These are phyloP conservation scores for Garcileccinum viscosum DNA, from an alignment of 1,284 basidiomycete species.

Conservation along the genomic window DNA sequence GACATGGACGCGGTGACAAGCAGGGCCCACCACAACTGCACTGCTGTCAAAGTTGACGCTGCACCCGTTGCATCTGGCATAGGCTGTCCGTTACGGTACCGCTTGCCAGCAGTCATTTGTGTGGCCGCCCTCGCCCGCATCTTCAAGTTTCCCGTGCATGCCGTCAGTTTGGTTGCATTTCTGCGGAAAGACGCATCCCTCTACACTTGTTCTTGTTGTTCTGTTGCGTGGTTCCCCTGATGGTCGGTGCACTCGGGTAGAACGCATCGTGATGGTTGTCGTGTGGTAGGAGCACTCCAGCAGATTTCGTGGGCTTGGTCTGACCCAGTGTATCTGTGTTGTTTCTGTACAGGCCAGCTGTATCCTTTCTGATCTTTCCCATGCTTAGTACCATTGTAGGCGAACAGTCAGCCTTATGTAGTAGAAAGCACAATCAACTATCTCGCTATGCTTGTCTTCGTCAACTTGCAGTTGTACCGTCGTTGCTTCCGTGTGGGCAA, in stretches of 20 bases:
- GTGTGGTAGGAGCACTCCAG: background rate
- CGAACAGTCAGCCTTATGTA: too few species aligned
- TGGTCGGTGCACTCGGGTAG: background rate
- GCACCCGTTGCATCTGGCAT: conserved; percentile 54
- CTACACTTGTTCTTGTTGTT: background rate
- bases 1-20: too few species aligned
- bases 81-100: conserved; percentile 41
- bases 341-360: conserved; percentile 5
- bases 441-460: too few species aligned
- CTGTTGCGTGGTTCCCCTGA: background rate
- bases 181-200: background rate
- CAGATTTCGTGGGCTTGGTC: conserved; percentile 4
- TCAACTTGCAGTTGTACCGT: too few species aligned
- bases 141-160: background rate
- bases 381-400: too few species aligned
- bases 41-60: conserved; percentile 45
- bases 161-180: background rate
- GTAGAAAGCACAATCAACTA: too few species aligned
- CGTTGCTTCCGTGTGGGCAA: too few species aligned
- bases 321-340: background rate
- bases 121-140: conserved; percentile 13
- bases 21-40: too few species aligned
- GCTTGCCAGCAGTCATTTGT: conserved; percentile 18
- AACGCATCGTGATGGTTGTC: conserved; percentile 7
- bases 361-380: background rate